Evolutionary conservation across 2,329 filamentous ascomycete genomes (phyloP).

Genomic region (Fusarium lateritium): DNA sequence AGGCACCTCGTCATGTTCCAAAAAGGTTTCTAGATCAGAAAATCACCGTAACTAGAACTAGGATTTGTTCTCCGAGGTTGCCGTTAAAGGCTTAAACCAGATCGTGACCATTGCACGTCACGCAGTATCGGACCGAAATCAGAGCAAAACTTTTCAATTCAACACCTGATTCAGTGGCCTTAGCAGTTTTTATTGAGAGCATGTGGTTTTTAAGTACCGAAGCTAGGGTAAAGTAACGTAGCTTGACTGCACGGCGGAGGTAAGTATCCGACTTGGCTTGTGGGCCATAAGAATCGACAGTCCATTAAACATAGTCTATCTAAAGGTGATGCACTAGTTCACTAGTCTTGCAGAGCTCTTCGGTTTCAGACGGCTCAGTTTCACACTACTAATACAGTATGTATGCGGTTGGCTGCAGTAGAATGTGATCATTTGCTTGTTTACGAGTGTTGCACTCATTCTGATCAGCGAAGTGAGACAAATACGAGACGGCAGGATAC

Average conservation of each 20-base stretch:
- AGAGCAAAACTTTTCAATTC: constrained; percentile 17
- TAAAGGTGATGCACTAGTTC: constrained; percentile 12
- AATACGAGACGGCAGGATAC: constrained; percentile 1
- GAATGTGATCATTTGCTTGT: constrained; percentile 18
- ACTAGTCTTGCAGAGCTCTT: constrained; percentile 12
- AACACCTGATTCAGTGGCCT: constrained; percentile 16
- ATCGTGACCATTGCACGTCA: neutral
- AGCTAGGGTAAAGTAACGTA: constrained; percentile 1
- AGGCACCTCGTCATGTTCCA: no score
- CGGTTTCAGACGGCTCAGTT: constrained; percentile 33
- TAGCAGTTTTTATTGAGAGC: constrained; percentile 2
- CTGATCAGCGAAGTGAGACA: constrained; percentile 5
- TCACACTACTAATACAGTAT: constrained; percentile 6
- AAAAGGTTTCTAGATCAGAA: no score
- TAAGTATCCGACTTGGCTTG: constrained; percentile 20
- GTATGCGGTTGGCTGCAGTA: neutral
- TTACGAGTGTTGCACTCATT: constrained; percentile 6
- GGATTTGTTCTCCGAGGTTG: neutral
- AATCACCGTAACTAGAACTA: neutral
- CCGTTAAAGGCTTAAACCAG: neutral
- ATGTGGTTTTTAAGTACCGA: constrained; percentile 16
- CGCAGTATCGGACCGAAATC: constrained; percentile 24
- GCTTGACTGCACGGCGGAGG: constrained; percentile 12
- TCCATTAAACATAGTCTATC: constrained; percentile 2
- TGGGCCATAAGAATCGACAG: constrained; percentile 1